phyloP scores from a whole-genome alignment of 2,329 filamentous ascomycete species.

The Pseudocercospora pini-densiflorae region DNA sequence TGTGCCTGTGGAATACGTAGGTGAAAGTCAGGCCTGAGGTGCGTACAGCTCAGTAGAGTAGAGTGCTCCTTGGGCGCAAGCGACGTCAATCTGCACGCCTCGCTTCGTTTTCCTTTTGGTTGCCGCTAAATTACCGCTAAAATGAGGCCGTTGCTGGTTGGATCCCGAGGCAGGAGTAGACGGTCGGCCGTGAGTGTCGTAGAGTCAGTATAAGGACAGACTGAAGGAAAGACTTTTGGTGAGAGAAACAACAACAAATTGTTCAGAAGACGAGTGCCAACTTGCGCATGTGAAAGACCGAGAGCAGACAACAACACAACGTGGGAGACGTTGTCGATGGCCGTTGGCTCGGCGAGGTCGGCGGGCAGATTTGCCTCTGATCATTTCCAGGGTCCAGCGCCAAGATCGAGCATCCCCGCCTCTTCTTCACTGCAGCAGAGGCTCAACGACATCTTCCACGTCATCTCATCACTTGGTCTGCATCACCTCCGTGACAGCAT shows the following conservation, averaged over 20 bases:
- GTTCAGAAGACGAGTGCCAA: background rate
- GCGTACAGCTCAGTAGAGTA: background rate
- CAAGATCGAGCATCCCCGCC: background rate
- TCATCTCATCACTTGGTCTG: background rate
- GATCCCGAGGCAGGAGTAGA: slow-evolving; percentile 5
- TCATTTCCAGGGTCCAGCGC: background rate
- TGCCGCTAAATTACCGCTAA: slow-evolving; percentile 5
- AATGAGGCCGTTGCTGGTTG: slow-evolving; percentile 5
- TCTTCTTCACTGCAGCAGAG: background rate
- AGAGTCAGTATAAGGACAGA: background rate
- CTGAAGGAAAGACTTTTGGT: background rate
- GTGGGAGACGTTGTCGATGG: background rate
- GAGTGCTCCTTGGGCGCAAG: background rate
- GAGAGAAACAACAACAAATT: background rate
- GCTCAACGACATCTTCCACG: background rate
- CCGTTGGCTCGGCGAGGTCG: no score
- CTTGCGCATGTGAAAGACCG: slow-evolving; percentile 1
- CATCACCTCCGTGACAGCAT: background rate
- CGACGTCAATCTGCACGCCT: slow-evolving; percentile 1
- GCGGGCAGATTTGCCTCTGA: background rate
- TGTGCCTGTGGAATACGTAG: background rate
- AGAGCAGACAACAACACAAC: background rate
- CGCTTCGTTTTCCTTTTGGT: background rate
- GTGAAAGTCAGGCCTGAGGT: background rate
- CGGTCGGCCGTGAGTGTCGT: background rate